Conservation (phyloP, 208 protist species). For the Trypanosoma caninum region DNA sequence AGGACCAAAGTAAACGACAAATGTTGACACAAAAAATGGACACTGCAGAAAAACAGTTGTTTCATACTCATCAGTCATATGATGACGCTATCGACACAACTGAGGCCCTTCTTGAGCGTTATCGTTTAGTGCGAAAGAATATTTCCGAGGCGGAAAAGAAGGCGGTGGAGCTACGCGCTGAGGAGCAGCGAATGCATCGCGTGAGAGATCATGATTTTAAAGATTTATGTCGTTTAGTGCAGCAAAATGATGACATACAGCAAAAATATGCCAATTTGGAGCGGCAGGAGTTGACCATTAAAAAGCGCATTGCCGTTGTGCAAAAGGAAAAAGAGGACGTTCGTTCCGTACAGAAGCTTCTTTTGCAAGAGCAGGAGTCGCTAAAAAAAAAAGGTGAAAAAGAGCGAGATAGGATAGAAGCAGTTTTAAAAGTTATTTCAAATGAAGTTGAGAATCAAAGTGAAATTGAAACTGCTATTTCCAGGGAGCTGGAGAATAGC, state of each 20-base stretch:
- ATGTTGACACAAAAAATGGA: constrained; percentile 84
- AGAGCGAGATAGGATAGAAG: constrained; percentile 59
- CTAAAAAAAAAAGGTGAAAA: constrained; percentile 65
- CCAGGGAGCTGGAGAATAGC: constrained; percentile 68
- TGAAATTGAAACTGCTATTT: constrained; percentile 86
- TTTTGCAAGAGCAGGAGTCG: constrained; percentile 61
- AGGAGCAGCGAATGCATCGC: constrained; percentile 52
- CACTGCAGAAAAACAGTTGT: constrained; percentile 84
- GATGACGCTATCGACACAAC: constrained; percentile 92
- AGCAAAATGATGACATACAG: constrained; percentile 85
- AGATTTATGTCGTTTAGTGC: constrained; percentile 62
- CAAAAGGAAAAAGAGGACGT: constrained; percentile 57
- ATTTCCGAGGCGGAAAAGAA: constrained; percentile 74
- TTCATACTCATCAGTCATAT: constrained; percentile 84
- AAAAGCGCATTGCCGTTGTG: constrained; percentile 63
- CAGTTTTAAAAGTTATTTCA: constrained; percentile 77
- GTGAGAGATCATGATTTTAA: constrained; percentile 80
- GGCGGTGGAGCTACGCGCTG: constrained; percentile 51
- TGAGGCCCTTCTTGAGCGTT: constrained; percentile 74
- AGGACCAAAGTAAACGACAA: constrained; percentile 53
- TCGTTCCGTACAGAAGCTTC: constrained; percentile 49
- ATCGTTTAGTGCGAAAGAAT: constrained; percentile 67
- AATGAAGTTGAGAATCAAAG: constrained; percentile 75
- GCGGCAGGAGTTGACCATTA: constrained; percentile 67
- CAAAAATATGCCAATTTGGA: constrained; percentile 69